Evolutionary conservation across 2,329 filamentous ascomycete species (phyloP).

Genomic region (Aquanectria penicillioides): DNA sequence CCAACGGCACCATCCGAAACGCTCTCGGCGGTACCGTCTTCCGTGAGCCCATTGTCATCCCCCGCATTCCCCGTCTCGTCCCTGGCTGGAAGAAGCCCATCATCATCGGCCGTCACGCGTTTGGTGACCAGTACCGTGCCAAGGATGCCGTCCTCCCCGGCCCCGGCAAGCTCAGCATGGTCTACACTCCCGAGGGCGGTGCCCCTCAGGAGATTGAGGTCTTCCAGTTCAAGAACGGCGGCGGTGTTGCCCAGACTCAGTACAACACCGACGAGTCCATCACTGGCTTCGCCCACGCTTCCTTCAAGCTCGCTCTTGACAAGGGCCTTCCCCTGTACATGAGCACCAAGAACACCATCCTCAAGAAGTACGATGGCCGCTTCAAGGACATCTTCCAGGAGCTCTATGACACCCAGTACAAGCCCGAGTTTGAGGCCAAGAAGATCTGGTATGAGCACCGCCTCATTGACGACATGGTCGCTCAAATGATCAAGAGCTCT

Average conservation of each 20-base stretch:
- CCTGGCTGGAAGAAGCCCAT: constrained; percentile 99
- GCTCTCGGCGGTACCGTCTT: constrained; percentile 93
- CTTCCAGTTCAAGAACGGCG: constrained; percentile 86
- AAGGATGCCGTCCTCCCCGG: constrained; percentile 88
- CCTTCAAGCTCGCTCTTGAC: constrained; percentile 92
- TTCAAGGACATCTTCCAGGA: constrained; percentile 99
- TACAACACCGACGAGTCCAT: constrained; percentile 99
- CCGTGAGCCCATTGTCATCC: constrained; percentile 98
- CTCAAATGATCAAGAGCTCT: constrained; percentile 99
- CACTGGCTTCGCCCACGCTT: constrained; percentile 91
- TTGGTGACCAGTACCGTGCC: constrained; percentile 98
- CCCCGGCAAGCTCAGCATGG: constrained; percentile 90
- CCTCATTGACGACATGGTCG: constrained; percentile 99
- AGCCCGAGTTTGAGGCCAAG: constrained; percentile 88
- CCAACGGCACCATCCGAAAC: constrained; percentile 89
- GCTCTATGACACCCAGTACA: constrained; percentile 89
- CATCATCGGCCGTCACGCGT: constrained; percentile 98
- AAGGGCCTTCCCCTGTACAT: constrained; percentile 96
- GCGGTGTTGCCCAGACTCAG: constrained; percentile 91
- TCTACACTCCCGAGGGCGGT: constrained; percentile 88
- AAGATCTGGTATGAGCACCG: constrained; percentile 99
- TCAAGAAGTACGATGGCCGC: constrained; percentile 97
- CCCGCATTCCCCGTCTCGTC: constrained; percentile 89
- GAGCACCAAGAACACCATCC: constrained; percentile 99
- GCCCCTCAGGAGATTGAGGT: constrained; percentile 89